A percentile compares a stretch with the other conserved stretches of the same genome.
phyloP scores from a whole-genome alignment of 768 basidiomycete genomes.

The Agrocybe praecox region DNA sequence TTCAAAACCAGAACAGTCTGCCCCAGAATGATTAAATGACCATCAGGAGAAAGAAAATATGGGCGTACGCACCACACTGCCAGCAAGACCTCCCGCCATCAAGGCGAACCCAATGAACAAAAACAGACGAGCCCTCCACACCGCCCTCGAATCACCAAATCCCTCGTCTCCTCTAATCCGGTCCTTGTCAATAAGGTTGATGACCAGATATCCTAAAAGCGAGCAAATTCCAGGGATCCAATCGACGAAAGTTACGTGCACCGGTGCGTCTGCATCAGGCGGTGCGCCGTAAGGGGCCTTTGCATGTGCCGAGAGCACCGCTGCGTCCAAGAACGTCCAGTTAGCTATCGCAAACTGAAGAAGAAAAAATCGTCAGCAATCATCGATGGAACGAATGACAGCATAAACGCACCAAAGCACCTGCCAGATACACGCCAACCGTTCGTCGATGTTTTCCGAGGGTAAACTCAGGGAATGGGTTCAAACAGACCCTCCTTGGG shows the following conservation, averaged over 20 bases:
- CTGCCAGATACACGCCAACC: slow-evolving; percentile 88
- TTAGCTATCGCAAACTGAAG: slow-evolving; percentile 97
- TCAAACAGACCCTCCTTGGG: slow-evolving; percentile 84
- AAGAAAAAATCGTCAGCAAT: neutral
- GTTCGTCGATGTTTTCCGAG: slow-evolving; percentile 80
- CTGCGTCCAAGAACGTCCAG: slow-evolving; percentile 95
- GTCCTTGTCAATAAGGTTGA: slow-evolving; percentile 95
- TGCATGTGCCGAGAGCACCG: slow-evolving; percentile 87
- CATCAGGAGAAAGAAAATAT: neutral
- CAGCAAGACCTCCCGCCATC: slow-evolving; percentile 98
- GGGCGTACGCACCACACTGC: slow-evolving; percentile 77
- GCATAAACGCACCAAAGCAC: slow-evolving; percentile 74
- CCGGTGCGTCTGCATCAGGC: slow-evolving; percentile 53
- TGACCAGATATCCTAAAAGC: slow-evolving; percentile 87
- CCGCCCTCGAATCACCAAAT: slow-evolving; percentile 80
- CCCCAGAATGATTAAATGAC: neutral
- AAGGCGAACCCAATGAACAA: slow-evolving; percentile 95
- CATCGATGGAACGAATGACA: neutral
- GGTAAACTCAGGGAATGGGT: slow-evolving; percentile 79
- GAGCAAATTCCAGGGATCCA: slow-evolving; percentile 98
- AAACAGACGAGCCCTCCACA: slow-evolving; percentile 90
- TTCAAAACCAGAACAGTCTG: slow-evolving; percentile 91
- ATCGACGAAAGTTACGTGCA: slow-evolving; percentile 89
- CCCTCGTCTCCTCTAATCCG: slow-evolving; percentile 78
- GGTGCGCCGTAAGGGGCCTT: slow-evolving; percentile 73